Percentiles rank a stretch among this genome's conserved stretches.
Conservation (phyloP, 495 filamentous ascomycete genomes). For the Delitschia confertaspora region DNA sequence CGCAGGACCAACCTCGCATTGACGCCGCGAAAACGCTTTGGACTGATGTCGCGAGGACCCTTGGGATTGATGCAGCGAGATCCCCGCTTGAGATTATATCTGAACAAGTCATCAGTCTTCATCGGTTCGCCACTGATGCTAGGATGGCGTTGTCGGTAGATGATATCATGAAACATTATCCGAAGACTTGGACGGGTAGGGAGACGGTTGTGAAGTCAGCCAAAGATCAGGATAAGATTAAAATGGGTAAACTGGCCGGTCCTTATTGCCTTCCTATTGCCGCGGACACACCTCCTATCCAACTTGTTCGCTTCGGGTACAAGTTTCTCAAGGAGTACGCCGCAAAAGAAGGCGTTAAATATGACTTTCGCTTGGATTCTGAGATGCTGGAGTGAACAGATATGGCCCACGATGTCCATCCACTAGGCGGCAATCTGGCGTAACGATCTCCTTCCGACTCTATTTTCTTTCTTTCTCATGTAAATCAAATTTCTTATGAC, state of each 20-base stretch:
- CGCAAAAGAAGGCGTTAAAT: conserved; percentile 13
- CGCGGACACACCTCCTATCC: conserved; percentile 19
- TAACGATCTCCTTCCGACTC: no score
- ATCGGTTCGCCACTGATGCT: conserved; percentile 9
- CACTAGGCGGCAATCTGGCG: no score
- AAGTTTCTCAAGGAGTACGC: conserved; percentile 16
- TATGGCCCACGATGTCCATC: no score
- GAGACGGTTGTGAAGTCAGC: conserved; percentile 2
- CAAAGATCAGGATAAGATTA: conserved; percentile 8
- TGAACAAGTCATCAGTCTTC: conserved; percentile 9
- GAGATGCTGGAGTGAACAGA: conserved; percentile 16
- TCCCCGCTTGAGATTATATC: conserved; percentile 3
- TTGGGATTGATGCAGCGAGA: no score
- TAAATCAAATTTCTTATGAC: no score
- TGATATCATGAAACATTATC: conserved; percentile 14
- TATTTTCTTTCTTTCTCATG: no score
- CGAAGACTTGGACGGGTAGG: conserved; percentile 14
- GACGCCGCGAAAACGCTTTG: neutral
- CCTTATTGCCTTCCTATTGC: conserved; percentile 21
- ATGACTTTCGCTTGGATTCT: conserved; percentile 15
- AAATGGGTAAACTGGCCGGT: conserved; percentile 10
- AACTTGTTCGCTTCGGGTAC: conserved; percentile 23
- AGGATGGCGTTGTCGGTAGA: conserved; percentile 5
- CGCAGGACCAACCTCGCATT: no score
- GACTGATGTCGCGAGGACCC: no score